Evolutionary conservation across 169 alveolate species (phyloP), one percentile per base, ranked within the genome.

Genomic region (Pseudocohnilembus persalinus): DNA sequence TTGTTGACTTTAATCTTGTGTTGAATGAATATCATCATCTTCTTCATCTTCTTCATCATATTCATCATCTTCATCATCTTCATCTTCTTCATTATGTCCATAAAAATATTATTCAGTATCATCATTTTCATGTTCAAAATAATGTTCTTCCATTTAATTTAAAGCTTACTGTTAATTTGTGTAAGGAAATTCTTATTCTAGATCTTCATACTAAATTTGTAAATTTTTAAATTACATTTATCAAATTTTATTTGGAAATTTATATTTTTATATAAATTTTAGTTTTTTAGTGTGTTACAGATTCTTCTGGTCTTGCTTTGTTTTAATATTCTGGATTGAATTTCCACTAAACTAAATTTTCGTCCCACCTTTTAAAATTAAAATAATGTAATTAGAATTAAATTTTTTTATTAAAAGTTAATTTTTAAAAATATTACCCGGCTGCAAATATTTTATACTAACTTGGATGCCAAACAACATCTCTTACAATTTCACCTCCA

Each of bases 381-480:
- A 11, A n/a, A n/a, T n/a, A n/a, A n/a, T 49, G 4, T 20, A 49
- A 49, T 49, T 49, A 49, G 4, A 49, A 49, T 4, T 49, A 11
- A 11, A 49, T 49, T 11, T 49, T 11, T 49, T 49, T 49, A 11
- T 49, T 20, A 4, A 49, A 11, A 49, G 4, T 49, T 49, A 49
- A 49, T 11, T 49, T 49, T 11, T 49, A 20, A n/a, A n/a, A n/a
- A n/a, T 49, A 49, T 49, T 49, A 49, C 68, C 68, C 68, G 4
- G 68, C 68, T 11, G 20, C 68, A 49, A 49, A 64, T n/a, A 79
- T 79, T 79, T 79, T 35, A 35, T 34, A 34, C 49, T 79, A 49
- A 1, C 29, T 26, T 26, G 84, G 84, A 29, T 79, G 84, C 84
- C 84, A 75, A 76, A 72, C 87, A 35, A 68, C 75, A 75, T 80